Evolutionary conservation across 257 asterid genomes (phyloP), one percentile per base, ranked within the genome.

Genomic region (Solanum neorickii): DNA sequence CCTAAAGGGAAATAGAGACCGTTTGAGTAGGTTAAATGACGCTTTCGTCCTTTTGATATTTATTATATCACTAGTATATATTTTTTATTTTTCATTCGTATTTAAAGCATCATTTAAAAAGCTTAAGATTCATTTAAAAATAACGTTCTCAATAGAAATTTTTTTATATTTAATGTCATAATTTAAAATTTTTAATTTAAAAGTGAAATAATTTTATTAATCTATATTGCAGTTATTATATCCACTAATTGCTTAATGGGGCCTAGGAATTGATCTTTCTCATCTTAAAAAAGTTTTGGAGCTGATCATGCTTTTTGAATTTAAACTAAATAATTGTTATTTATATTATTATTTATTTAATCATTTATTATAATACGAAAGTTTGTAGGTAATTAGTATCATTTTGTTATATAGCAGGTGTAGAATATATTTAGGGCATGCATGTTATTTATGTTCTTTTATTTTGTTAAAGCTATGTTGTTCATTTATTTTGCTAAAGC

Each of bases 1-100:
- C 85, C 18, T 18, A 47, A 29, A 20, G 29, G 42, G 44, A 78
- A 29, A 44, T 44, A 15, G 84, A 80, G 85, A 80, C 85, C 85
- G 85, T 80, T 80, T 80, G 69, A 80, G 85, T 2, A 9, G 29
- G 31, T 49, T 29, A 29, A 80, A 80, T 80, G 85, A 29, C 85
- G 29, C 9, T 80, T 12, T 49, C 66, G 18, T 27, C 85, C 85
- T 47, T 74, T 21, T 29, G 68, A 10, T 47, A 29, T 80, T 29
- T 80, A 25, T 78, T 18, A 42, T 18, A 46, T 15, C 12, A 16
- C 5, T 27, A 4, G 9, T 21, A 21, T 59, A 56, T 7, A 12
- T 18, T 7, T 7, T 56, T 56, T 16, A 21, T 16, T 52, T 56
- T 52, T 35, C 39, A 5, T 35, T 35, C 7, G 0, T 35, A 35